Percentiles rank a stretch among this genome's conserved stretches.
These are phyloP conservation scores for Salix dunnii DNA, from an alignment of 345 rosid genomes.

Conservation along the genomic window DNA sequence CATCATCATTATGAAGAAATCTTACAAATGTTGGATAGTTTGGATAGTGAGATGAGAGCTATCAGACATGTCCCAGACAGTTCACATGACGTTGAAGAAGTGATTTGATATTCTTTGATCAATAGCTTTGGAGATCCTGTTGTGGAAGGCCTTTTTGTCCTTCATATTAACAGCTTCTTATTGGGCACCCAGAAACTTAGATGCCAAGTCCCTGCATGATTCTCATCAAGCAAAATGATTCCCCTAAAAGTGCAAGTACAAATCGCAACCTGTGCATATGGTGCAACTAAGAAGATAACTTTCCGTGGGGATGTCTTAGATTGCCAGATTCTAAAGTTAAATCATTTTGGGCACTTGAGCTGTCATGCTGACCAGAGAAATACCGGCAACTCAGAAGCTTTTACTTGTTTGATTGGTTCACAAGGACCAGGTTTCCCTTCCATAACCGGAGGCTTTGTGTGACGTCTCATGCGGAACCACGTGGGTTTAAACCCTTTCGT, in stretches of 20 bases:
- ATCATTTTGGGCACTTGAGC: neutral
- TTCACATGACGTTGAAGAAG: conserved; percentile 1
- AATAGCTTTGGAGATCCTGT: neutral
- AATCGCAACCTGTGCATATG: neutral
- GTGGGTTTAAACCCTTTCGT: too few relatives aligned
- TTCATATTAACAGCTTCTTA: neutral
- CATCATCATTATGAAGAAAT: conserved; percentile 42
- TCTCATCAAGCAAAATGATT: neutral
- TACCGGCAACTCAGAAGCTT: too few relatives aligned
- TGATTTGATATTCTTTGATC: neutral
- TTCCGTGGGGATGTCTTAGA: neutral
- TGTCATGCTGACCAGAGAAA: too few relatives aligned
- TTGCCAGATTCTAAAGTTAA: neutral
- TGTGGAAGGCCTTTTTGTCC: neutral
- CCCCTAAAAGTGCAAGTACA: neutral
- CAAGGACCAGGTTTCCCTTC: too few relatives aligned
- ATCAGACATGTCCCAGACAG: conserved; percentile 3
- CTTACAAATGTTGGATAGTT: conserved; percentile 32
- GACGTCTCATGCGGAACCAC: too few relatives aligned
- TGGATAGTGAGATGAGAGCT: conserved; percentile 47
- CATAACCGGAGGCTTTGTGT: too few relatives aligned
- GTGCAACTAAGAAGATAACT: neutral
- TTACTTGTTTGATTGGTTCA: too few relatives aligned
- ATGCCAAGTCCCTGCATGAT: neutral
- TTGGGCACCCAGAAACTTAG: neutral